Base-by-base conservation (phyloP, 805 yeast genomes). In the Saccharomyces jurei region DNA sequence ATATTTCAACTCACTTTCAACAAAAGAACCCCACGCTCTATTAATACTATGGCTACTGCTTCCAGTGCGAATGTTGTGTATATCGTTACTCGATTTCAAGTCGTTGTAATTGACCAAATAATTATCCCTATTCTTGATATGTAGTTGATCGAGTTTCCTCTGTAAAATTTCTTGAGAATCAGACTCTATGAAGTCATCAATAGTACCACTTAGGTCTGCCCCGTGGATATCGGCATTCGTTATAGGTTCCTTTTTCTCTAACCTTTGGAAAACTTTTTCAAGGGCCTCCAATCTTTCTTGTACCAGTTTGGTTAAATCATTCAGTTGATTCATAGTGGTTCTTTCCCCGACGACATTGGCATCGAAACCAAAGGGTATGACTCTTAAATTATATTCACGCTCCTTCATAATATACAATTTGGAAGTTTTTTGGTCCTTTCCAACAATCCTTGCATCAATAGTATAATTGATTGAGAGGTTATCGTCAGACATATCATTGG, bases 371-470 rank as follows among this genome's bases (percentile, higher is more conserved):
- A 67, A 47, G 9, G 72, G 71, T 11, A 68, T 62, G n/a, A 66
- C 62, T 47, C 71, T 56, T 4, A 69, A 25, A 52, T 57, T 57
- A 48, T 60, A 60, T 29, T 60, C 60, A 13, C 50, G 52, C 22
- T 60, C 63, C 30, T 58, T 60, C 59, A 68, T 46, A 2, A 68
- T 58, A 28, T 56, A 55, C 11, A 60, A 30, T 41, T 56, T 52
- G 32, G 50, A 52, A 2, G 58, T 55, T 26, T 70, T 66, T 1
- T 69, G 30, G 49, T 58, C 67, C 54, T 74, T 71, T 51, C 83
- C 86, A 28, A 82, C 78, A 48, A 81, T 70, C 53, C 77, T 76
- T n/a, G 82, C 81, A 55, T 78, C 82, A 21, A 83, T 72, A 2
- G 79, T 71, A 61, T 82, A 82, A 29, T 77, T 70, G 14, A 81